A percentile compares a stretch with the other conserved stretches of the same genome.
Conservation (phyloP, 441 rosid genomes). For the Populus hybrid region DNA sequence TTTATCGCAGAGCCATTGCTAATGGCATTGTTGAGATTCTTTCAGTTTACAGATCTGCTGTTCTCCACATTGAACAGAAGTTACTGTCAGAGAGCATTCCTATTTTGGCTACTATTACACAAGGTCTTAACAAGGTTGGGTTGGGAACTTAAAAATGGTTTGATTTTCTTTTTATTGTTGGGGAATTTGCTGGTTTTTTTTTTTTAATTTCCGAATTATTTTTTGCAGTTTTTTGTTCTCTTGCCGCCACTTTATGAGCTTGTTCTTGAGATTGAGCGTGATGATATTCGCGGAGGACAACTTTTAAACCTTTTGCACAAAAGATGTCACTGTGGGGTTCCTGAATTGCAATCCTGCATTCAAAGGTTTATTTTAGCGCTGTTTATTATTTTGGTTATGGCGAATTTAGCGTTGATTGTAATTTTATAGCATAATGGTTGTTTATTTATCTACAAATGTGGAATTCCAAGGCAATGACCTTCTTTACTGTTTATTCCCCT, state of each 20-base stretch:
- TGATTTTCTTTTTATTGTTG: slow-evolving; percentile 1
- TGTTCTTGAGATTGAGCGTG: slow-evolving; percentile 85
- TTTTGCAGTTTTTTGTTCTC: slow-evolving; percentile 72
- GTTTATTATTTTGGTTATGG: neutral
- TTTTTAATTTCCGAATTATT: too few species aligned
- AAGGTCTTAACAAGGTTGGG: slow-evolving; percentile 85
- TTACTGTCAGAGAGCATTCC: slow-evolving; percentile 75
- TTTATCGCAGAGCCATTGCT: slow-evolving; percentile 86
- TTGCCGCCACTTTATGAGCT: slow-evolving; percentile 89
- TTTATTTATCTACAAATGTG: neutral
- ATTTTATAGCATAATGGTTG: neutral
- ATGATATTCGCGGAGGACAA: slow-evolving; percentile 88
- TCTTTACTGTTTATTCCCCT: slow-evolving; percentile 10
- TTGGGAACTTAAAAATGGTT: neutral
- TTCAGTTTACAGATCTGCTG: slow-evolving; percentile 82
- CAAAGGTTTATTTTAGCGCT: slow-evolving; percentile 57
- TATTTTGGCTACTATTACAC: slow-evolving; percentile 81
- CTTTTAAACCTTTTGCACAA: slow-evolving; percentile 84
- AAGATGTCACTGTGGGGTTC: slow-evolving; percentile 95
- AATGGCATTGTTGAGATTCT: slow-evolving; percentile 94
- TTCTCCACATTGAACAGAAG: slow-evolving; percentile 87
- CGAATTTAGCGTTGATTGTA: neutral
- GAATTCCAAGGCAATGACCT: slow-evolving; percentile 15
- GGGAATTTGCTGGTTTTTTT: neutral
- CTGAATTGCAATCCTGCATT: slow-evolving; percentile 89